Percentiles rank a stretch among this genome's conserved stretches.
phyloP scores from a whole-genome alignment of 495 filamentous ascomycete species.

The Evansstolkia leycettana region DNA sequence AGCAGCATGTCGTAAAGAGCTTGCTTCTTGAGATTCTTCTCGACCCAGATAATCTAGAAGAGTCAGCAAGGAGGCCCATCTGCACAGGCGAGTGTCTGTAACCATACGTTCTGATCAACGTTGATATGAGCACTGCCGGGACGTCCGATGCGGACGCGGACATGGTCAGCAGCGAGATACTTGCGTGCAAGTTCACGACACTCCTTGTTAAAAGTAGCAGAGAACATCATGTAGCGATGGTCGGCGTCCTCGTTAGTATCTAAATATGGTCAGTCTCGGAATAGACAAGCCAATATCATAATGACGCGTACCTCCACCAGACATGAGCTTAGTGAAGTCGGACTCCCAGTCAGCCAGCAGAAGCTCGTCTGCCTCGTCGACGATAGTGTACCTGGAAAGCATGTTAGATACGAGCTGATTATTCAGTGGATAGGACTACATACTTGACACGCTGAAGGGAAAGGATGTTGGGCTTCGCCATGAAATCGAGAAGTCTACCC shows the following conservation, averaged over 20 bases:
- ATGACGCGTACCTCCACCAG: slow-evolving; percentile 53
- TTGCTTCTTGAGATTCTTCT: slow-evolving; percentile 49
- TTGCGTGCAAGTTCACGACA: slow-evolving; percentile 64
- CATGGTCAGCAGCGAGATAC: slow-evolving; percentile 57
- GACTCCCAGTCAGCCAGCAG: slow-evolving; percentile 62
- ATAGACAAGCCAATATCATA: too few species aligned
- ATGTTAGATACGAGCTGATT: background rate
- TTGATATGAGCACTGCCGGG: slow-evolving; percentile 67
- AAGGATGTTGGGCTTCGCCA: slow-evolving; percentile 52
- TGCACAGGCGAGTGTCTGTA: background rate
- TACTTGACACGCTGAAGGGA: slow-evolving; percentile 67
- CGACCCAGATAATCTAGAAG: slow-evolving; percentile 35
- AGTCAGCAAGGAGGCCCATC: background rate
- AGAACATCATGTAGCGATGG: slow-evolving; percentile 83
- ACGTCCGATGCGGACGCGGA: slow-evolving; percentile 75
- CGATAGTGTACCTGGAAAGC: slow-evolving; percentile 54
- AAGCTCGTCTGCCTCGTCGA: slow-evolving; percentile 95
- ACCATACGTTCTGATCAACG: slow-evolving; percentile 53
- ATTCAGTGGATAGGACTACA: slow-evolving; percentile 1
- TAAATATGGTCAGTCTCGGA: slow-evolving; percentile 13
- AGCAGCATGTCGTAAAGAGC: slow-evolving; percentile 63
- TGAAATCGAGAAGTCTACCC: slow-evolving; percentile 74
- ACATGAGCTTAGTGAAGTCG: slow-evolving; percentile 57
- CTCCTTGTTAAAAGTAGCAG: slow-evolving; percentile 75
- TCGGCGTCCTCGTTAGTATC: slow-evolving; percentile 69